Base-by-base conservation (phyloP, 495 filamentous ascomycete species). In the Choiromyces venosus region DNA sequence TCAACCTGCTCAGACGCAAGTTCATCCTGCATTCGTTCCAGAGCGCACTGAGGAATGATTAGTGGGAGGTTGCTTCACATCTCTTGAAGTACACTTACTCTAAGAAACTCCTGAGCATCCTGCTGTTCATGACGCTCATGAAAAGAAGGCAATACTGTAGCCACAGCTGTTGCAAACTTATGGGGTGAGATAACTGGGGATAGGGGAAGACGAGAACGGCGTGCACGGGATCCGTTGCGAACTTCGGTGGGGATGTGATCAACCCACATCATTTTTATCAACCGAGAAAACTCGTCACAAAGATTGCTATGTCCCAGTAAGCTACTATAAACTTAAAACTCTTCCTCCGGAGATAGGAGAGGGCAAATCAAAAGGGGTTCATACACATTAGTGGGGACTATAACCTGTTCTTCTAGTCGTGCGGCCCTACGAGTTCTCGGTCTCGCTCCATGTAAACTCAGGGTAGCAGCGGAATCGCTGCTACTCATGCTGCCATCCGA, bases 51-150 rank as follows among this genome's bases (percentile, higher is more conserved):
- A 78, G 75, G 21, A 67, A 66, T 25, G 29, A 56, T 69, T 44
- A 38, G n/a, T 38, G 56, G 46, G 38, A n/a, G 14, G 64, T 56
- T 21, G 37, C 25, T 61, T 61, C 52, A 61, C 1, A 25, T 14
- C 12, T 37, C 65, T 38, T 39, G 56, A 69, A 35, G 65, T 39
- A 42, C 16, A 67, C 29, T 69, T 72, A 80, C 78, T 44, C 78
- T 71, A 71, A 80, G 68, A 74, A 80, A 80, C 68, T 80, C 78
- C 65, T 80, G 78, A 18, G 78, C 78, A 35, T 80, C 78, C 42
- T 80, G 78, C 33, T 80, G 78, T 36, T 80, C 78, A 69, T 80
- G 76, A 18, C 78, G 73, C 67, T 80, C 78, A 56, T 80, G 78
- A 46, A 80, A 80, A 52, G 79, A 74, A 38, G 78, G 78, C 29